A percentile compares a stretch with the other conserved stretches of the same genome.
Conservation (phyloP, 1,284 basidiomycete genomes). For the Leccinum fuscescens region DNA sequence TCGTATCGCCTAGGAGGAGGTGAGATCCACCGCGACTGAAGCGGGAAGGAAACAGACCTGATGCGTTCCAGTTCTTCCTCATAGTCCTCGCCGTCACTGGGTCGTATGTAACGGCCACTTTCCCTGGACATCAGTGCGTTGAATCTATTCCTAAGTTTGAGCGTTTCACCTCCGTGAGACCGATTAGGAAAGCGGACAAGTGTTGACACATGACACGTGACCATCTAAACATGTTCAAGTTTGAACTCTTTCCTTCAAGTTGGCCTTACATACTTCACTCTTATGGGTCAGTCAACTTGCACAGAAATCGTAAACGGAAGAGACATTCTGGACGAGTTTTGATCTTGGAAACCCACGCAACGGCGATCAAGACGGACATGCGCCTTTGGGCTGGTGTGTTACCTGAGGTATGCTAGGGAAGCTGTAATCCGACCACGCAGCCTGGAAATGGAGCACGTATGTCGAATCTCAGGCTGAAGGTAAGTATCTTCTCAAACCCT, state of each 20-base stretch:
- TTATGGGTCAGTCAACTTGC: background rate
- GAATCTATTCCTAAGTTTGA: background rate
- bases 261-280: background rate
- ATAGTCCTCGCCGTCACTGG: constrained; percentile 26
- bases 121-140: constrained; percentile 22
- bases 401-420: constrained; percentile 4
- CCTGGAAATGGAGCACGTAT: constrained; percentile 15
- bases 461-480: constrained; percentile 6
- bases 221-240: background rate
- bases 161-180: background rate
- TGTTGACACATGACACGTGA: constrained; percentile 7
- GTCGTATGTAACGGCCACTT: constrained; percentile 26
- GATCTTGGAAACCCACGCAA: constrained; percentile 2
- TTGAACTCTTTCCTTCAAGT: background rate
- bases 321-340: background rate
- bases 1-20: constrained; percentile 60
- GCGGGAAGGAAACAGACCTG: constrained; percentile 19
- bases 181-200: background rate
- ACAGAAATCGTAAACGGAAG: background rate
- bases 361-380: constrained; percentile 32
- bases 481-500: constrained; percentile 7
- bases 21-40: constrained; percentile 18
- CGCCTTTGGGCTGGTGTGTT: constrained; percentile 15
- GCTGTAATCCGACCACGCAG: constrained; percentile 1
- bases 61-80: constrained; percentile 35